Evolutionary conservation across 2,329 filamentous ascomycete species (phyloP).

Genomic region (Verticillium nubilum): DNA sequence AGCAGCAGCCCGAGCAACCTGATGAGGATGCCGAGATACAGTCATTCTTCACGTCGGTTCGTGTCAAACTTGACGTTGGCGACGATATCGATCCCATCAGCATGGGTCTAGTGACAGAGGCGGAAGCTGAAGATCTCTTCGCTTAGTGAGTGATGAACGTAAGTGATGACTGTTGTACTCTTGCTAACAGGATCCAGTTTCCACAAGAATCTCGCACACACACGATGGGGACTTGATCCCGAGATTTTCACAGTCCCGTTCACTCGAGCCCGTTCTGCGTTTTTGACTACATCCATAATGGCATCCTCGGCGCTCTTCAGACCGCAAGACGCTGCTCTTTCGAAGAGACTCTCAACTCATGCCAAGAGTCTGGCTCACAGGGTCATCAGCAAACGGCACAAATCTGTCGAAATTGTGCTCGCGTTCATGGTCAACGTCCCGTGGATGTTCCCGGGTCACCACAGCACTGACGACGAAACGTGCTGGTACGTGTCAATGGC

Average conservation of each 20-base stretch:
- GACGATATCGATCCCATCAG: constrained; percentile 63
- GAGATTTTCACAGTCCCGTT: constrained; percentile 60
- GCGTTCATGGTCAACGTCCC: constrained; percentile 73
- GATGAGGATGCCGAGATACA: constrained; percentile 44
- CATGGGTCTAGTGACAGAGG: constrained; percentile 60
- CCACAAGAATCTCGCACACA: constrained; percentile 65
- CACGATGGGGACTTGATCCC: constrained; percentile 68
- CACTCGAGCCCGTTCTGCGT: constrained; percentile 61
- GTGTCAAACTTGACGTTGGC: constrained; percentile 57
- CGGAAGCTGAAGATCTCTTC: constrained; percentile 61
- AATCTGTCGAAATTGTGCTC: constrained; percentile 68
- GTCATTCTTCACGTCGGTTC: constrained; percentile 61
- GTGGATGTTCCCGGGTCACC: constrained; percentile 65
- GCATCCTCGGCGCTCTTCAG: constrained; percentile 64
- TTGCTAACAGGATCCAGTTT: constrained; percentile 42
- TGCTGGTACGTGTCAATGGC: constrained; percentile 67
- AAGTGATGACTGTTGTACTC: not conserved
- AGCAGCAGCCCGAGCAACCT: constrained; percentile 19
- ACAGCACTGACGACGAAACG: constrained; percentile 68
- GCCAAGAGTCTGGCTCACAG: constrained; percentile 56
- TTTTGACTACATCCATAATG: constrained; percentile 66
- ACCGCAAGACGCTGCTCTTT: constrained; percentile 57
- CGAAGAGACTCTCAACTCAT: constrained; percentile 60
- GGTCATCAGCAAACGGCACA: constrained; percentile 55
- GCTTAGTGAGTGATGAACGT: constrained; percentile 45